Evolutionary conservation across 371 early-diverging fungal species (phyloP).

Genomic region (Chytridiales sp.): DNA sequence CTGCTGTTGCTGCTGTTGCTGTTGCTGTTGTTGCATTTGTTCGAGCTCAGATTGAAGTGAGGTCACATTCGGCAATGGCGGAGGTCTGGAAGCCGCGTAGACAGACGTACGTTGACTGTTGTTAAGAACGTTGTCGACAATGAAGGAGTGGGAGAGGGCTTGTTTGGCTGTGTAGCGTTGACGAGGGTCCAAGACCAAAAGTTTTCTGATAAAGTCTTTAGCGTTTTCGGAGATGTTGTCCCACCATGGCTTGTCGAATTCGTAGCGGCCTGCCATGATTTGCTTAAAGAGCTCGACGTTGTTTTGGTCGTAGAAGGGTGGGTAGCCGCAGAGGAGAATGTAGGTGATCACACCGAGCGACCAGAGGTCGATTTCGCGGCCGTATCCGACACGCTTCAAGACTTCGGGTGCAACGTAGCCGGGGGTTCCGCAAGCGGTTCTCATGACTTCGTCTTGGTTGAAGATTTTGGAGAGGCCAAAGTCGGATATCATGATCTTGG

Average conservation of each 20-base stretch:
- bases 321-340: slow-evolving; percentile 92
- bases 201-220: slow-evolving; percentile 77
- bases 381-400: slow-evolving; percentile 72
- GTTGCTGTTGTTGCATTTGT: slow-evolving; percentile 11
- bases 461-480: slow-evolving; percentile 93
- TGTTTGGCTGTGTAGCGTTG: slow-evolving; percentile 72
- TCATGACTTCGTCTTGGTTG: slow-evolving; percentile 63
- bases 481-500: slow-evolving; percentile 86
- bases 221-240: slow-evolving; percentile 71
- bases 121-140: slow-evolving; percentile 11
- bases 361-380: slow-evolving; percentile 95
- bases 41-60: neutral
- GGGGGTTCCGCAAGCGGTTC: slow-evolving; percentile 94
- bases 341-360: slow-evolving; percentile 98
- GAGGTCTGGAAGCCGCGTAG: neutral
- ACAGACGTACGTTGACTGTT: neutral
- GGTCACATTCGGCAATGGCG: neutral
- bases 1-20: slow-evolving; percentile 10
- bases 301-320: slow-evolving; percentile 84
- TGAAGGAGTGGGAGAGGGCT: slow-evolving; percentile 54
- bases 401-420: slow-evolving; percentile 97
- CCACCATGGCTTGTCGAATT: slow-evolving; percentile 83
- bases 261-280: slow-evolving; percentile 75
- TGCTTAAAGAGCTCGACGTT: slow-evolving; percentile 66
- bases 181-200: slow-evolving; percentile 73